phyloP scores from a whole-genome alignment of 345 rosid species.

The Nephelium lappaceum region DNA sequence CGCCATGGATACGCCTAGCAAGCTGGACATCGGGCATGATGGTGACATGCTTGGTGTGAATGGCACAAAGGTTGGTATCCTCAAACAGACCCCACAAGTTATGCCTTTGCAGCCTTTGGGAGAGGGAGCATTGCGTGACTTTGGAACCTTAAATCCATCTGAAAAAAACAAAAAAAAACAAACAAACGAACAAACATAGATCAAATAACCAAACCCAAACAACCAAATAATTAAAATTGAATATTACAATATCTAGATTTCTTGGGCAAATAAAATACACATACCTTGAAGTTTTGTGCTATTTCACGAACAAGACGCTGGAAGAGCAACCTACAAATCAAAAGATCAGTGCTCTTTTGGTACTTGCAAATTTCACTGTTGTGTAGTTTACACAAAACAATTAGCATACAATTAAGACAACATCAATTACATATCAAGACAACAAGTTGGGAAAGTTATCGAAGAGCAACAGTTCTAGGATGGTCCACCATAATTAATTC shows the following conservation, averaged over 20 bases:
- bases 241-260: background rate
- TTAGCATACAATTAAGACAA: background rate
- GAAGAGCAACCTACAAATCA: slow-evolving; percentile 70
- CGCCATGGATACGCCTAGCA: slow-evolving; percentile 70
- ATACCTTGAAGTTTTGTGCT: slow-evolving; percentile 64
- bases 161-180: background rate
- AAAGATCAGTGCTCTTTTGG: slow-evolving; percentile 69
- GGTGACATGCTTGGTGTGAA: slow-evolving; percentile 71
- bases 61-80: slow-evolving; percentile 65
- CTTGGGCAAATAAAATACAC: background rate
- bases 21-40: slow-evolving; percentile 75
- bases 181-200: no score
- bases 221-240: no score
- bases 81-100: slow-evolving; percentile 69
- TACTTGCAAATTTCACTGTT: slow-evolving; percentile 62
- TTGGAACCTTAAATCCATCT: slow-evolving; percentile 76
- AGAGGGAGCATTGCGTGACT: slow-evolving; percentile 72
- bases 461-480: no score
- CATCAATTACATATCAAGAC: no score
- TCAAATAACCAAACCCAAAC: background rate
- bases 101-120: slow-evolving; percentile 77
- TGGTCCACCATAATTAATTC: no score
- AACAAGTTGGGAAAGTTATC: no score
- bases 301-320: slow-evolving; percentile 79
- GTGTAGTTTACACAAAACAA: background rate